Conservation (phyloP, 179 eudicot species). For the Spergularia azorica region DNA sequence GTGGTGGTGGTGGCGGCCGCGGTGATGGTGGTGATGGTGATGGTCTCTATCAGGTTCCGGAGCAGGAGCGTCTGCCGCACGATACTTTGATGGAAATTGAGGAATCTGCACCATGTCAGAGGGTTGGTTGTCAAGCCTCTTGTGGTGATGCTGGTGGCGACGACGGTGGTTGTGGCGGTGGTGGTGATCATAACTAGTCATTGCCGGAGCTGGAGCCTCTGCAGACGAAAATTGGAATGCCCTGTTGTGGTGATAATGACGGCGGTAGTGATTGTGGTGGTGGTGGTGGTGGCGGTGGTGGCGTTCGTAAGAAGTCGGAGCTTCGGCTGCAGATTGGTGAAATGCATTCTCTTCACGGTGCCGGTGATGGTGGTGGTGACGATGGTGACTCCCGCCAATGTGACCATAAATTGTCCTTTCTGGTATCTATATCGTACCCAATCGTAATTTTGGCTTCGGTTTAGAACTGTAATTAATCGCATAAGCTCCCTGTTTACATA, state of each 20-base stretch:
- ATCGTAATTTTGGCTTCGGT: neutral
- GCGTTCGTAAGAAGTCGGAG: neutral
- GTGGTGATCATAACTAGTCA: neutral
- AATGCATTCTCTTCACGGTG: neutral
- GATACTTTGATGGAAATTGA: conserved; percentile 1
- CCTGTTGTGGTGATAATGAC: neutral
- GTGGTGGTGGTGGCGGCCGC: neutral
- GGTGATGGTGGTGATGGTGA: neutral
- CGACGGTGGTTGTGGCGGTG: neutral
- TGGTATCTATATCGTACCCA: neutral
- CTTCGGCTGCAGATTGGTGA: neutral
- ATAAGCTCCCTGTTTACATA: neutral
- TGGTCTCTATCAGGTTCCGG: neutral
- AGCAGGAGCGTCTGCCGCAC: neutral
- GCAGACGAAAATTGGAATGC: neutral
- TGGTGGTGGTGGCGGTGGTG: neutral
- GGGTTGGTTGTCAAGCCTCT: neutral
- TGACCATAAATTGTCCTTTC: neutral
- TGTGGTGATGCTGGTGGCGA: neutral
- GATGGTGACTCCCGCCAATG: neutral
- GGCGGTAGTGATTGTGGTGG: neutral
- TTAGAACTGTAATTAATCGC: neutral
- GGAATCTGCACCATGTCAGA: neutral
- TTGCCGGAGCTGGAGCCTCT: neutral
- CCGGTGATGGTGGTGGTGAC: neutral